Evolutionary conservation across 768 basidiomycete genomes (phyloP).

Genomic region (Agaricus subrufescens): DNA sequence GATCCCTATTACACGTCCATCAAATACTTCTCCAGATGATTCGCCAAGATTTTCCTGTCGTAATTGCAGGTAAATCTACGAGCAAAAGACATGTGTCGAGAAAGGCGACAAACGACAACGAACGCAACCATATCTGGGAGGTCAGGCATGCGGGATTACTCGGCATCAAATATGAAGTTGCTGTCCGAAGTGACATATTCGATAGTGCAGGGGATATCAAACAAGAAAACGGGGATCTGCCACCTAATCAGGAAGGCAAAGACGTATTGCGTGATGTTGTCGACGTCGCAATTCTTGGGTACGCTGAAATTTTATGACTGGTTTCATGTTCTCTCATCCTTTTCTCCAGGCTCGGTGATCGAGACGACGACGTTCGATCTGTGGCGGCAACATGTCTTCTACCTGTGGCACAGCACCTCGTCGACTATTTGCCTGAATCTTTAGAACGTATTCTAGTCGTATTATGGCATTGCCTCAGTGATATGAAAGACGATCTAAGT

Average conservation of each 20-base stretch:
- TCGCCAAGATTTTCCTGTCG: slow-evolving; percentile 69
- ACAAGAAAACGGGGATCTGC: slow-evolving; percentile 32
- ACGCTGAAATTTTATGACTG: slow-evolving; percentile 21
- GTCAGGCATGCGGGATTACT: slow-evolving; percentile 96
- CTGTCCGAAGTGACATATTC: slow-evolving; percentile 84
- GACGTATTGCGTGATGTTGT: slow-evolving; percentile 77
- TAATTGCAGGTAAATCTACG: slow-evolving; percentile 24
- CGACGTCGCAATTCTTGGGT: slow-evolving; percentile 90
- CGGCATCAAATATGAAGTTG: slow-evolving; percentile 97
- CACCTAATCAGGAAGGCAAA: slow-evolving; percentile 35
- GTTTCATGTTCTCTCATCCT: slow-evolving; percentile 3
- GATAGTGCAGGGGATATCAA: slow-evolving; percentile 27
- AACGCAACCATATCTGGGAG: slow-evolving; percentile 83
- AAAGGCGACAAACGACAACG: slow-evolving; percentile 20
- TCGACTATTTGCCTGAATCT: slow-evolving; percentile 66
- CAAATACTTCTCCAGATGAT: slow-evolving; percentile 89
- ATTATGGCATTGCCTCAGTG: slow-evolving; percentile 84
- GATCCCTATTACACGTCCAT: slow-evolving; percentile 77
- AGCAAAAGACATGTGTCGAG: slow-evolving; percentile 1
- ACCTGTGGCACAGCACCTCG: slow-evolving; percentile 82
- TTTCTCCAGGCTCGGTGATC: slow-evolving; percentile 67
- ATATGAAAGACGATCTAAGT: slow-evolving; percentile 95
- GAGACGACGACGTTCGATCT: slow-evolving; percentile 93
- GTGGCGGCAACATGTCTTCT: slow-evolving; percentile 90
- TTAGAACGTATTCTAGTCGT: slow-evolving; percentile 74